phyloP scores from a whole-genome alignment of 768 basidiomycete species.

The Podaxis sp. region DNA sequence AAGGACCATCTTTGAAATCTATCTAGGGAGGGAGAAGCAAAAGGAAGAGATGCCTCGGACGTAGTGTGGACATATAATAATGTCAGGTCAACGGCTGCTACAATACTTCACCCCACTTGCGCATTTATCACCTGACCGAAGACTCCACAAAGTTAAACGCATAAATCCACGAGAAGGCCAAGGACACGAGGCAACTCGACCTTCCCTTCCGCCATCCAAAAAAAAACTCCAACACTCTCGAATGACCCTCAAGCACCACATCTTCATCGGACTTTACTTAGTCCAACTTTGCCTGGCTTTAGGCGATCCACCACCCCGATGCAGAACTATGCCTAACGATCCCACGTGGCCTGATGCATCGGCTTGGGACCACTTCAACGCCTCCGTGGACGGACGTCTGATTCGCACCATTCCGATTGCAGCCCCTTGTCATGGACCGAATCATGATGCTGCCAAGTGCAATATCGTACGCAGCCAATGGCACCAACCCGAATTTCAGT shows the following conservation, averaged over 20 bases:
- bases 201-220: too few species aligned
- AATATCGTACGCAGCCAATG: background rate
- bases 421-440: background rate
- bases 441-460: conserved; percentile 5
- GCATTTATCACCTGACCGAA: too few species aligned
- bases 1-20: too few species aligned
- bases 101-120: too few species aligned
- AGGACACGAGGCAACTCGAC: too few species aligned
- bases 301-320: background rate
- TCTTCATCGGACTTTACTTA: background rate
- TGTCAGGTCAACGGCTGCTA: too few species aligned
- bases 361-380: conserved; percentile 16
- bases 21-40: too few species aligned
- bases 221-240: too few species aligned
- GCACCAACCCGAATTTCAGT: conserved; percentile 11
- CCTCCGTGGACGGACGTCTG: conserved; percentile 18
- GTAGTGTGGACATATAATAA: too few species aligned
- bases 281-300: background rate
- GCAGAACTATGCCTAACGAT: conserved; percentile 14
- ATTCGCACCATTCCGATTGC: conserved; percentile 13
- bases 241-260: background rate
- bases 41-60: too few species aligned
- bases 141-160: too few species aligned
- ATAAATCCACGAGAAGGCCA: too few species aligned
- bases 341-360: conserved; percentile 15